Conservation (phyloP, 306 rosid genomes). For the Crataegus laevigata region DNA sequence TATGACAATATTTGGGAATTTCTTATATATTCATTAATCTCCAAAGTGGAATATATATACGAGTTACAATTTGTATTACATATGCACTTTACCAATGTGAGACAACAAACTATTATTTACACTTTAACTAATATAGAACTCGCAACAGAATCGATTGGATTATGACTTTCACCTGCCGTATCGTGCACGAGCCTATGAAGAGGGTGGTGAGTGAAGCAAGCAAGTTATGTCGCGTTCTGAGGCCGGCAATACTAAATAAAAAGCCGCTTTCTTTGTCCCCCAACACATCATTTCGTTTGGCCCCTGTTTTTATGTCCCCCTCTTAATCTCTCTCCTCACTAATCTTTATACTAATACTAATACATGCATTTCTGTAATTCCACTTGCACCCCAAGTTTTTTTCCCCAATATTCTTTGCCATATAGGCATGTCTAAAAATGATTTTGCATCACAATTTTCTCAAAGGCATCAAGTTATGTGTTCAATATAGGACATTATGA, state of each 20-base stretch:
- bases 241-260: conserved; percentile 38
- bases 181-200: neutral
- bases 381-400: neutral
- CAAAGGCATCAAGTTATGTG: neutral
- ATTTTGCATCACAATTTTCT: too few relatives aligned
- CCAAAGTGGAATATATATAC: too few relatives aligned
- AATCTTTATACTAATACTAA: neutral
- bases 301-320: conserved; percentile 45
- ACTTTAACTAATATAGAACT: too few relatives aligned
- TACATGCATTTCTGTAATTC: neutral
- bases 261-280: conserved; percentile 60
- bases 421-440: neutral
- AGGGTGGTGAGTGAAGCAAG: neutral
- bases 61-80: too few relatives aligned
- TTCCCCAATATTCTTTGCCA: neutral
- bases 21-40: too few relatives aligned
- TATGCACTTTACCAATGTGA: too few relatives aligned
- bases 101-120: too few relatives aligned
- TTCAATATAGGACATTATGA: neutral
- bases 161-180: neutral
- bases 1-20: too few relatives aligned
- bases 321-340: neutral
- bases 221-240: conserved; percentile 22
- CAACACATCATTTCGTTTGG: conserved; percentile 33
- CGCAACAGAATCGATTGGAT: neutral